Percentiles rank a stretch among this genome's conserved stretches.
These are phyloP conservation scores for Acanthamoeba pearcei DNA, from an alignment of 208 protist genomes.

Conservation along the genomic window DNA sequence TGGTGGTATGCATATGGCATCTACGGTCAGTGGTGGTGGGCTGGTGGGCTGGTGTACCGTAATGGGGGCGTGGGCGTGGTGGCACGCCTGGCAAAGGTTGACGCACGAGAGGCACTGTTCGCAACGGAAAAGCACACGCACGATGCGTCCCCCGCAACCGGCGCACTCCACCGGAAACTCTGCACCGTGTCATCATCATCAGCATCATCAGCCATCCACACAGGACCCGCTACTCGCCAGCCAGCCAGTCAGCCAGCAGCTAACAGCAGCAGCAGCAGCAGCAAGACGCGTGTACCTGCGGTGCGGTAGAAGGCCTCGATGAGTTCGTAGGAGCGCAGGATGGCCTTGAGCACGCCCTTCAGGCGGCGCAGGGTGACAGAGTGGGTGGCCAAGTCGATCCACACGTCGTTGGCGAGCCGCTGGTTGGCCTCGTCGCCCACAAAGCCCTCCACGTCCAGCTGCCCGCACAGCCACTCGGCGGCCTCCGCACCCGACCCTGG, in stretches of 20 bases:
- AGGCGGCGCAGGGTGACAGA: background rate
- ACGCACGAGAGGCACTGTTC: conserved; percentile 1
- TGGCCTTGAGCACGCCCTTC: background rate
- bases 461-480: background rate
- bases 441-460: background rate
- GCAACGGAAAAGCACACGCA: background rate
- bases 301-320: background rate
- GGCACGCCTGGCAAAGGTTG: background rate
- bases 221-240: too few relatives aligned
- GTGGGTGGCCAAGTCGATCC: background rate
- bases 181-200: background rate
- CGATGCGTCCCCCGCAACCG: background rate
- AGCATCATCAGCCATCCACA: too few relatives aligned
- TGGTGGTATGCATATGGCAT: too few relatives aligned
- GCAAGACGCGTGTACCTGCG: background rate
- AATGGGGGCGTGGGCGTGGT: background rate
- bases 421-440: background rate
- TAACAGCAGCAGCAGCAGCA: too few relatives aligned
- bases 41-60: too few relatives aligned
- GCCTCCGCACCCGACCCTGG: background rate
- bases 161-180: background rate
- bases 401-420: conserved; percentile 6
- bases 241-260: background rate
- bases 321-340: background rate
- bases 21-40: too few relatives aligned